A percentile compares a stretch with the other conserved stretches of the same genome.
Conservation (phyloP, 495 filamentous ascomycete genomes). For the Apiosordaria backusii region DNA sequence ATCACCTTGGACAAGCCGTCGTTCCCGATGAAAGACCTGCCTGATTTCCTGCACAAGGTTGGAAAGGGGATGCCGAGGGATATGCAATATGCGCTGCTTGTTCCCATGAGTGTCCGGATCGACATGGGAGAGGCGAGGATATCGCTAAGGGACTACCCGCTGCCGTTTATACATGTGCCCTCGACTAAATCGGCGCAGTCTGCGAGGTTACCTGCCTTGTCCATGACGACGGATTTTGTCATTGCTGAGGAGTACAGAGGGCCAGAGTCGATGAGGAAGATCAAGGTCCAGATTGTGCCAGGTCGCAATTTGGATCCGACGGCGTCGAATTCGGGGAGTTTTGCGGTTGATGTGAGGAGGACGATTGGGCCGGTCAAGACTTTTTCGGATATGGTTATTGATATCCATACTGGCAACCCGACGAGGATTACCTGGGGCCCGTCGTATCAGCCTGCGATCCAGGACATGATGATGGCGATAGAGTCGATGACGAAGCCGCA, state of each 20-base stretch:
- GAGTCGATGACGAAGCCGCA: slow-evolving; percentile 96
- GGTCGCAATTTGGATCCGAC: slow-evolving; percentile 43
- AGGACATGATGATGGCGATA: slow-evolving; percentile 99
- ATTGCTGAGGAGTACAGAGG: slow-evolving; percentile 91
- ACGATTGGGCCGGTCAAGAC: slow-evolving; percentile 95
- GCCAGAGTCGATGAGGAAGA: slow-evolving; percentile 69
- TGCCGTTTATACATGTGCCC: slow-evolving; percentile 89
- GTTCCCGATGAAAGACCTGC: slow-evolving; percentile 75
- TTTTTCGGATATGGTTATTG: slow-evolving; percentile 84
- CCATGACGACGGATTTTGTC: slow-evolving; percentile 87
- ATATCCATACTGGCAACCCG: slow-evolving; percentile 87
- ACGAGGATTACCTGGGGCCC: slow-evolving; percentile 96
- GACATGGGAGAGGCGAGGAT: slow-evolving; percentile 88
- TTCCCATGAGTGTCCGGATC: slow-evolving; percentile 86
- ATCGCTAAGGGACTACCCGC: slow-evolving; percentile 84
- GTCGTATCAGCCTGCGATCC: slow-evolving; percentile 96
- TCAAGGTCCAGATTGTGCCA: slow-evolving; percentile 83
- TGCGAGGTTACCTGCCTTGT: slow-evolving; percentile 73
- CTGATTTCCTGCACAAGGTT: slow-evolving; percentile 77
- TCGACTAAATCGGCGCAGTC: slow-evolving; percentile 76
- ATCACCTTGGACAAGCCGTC: slow-evolving; percentile 88
- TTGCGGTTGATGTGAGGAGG: slow-evolving; percentile 79
- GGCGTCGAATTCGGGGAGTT: slow-evolving; percentile 54
- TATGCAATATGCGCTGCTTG: slow-evolving; percentile 81
- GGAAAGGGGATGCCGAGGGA: slow-evolving; percentile 94